Conservation (phyloP, 2,329 filamentous ascomycete genomes). For the Cladophialophora carrionii region DNA sequence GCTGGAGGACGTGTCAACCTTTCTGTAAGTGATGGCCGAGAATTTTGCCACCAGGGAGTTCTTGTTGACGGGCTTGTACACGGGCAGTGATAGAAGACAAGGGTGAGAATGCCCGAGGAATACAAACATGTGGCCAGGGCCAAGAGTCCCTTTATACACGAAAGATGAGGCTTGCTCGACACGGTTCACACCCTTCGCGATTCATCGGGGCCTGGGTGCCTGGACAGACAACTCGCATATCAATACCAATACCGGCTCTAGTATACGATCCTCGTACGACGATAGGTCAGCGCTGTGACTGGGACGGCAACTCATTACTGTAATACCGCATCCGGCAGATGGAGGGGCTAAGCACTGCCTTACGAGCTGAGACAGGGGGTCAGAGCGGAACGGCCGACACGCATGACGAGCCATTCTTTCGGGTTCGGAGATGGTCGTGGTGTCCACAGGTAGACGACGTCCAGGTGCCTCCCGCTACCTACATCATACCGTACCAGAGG, state of each 20-base stretch:
- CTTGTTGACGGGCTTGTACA: neutral
- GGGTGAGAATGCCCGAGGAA: neutral
- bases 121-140: conserved; percentile 10
- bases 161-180: neutral
- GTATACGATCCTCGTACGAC: neutral
- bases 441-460: neutral
- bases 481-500: neutral
- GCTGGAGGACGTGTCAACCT: neutral
- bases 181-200: neutral
- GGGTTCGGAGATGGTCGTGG: neutral
- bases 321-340: neutral
- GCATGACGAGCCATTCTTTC: neutral
- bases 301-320: neutral
- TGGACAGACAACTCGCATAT: conserved; percentile 9
- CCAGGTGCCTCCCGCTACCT: neutral
- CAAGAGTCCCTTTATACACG: conserved; percentile 6
- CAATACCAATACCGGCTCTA: neutral
- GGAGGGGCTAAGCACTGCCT: neutral
- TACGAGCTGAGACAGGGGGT: neutral
- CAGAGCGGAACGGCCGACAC: neutral
- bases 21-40: neutral
- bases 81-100: neutral
- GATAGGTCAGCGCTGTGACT: conserved; percentile 1
- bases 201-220: conserved; percentile 7
- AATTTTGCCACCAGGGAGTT: neutral